Evolutionary conservation across 2,329 filamentous ascomycete species (phyloP).

Genomic region (Fusarium humuli): DNA sequence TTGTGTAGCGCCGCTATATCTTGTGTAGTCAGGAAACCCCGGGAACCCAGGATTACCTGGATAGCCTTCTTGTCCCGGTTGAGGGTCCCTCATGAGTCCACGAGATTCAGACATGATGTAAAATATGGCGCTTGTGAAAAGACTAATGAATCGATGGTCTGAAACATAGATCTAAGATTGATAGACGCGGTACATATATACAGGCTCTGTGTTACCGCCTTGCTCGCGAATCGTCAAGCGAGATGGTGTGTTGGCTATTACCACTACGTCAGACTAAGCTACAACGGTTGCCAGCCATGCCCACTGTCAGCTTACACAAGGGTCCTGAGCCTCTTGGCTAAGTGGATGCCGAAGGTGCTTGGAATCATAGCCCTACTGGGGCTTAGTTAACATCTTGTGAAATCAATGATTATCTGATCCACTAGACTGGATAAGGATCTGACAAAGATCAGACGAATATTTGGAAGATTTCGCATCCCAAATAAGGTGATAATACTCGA

Average conservation of each 20-base stretch:
- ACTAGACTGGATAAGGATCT: not conserved
- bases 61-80: not conserved
- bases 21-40: constrained; percentile 4
- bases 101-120: not conserved
- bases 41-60: constrained; percentile 7
- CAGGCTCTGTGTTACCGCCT: not conserved
- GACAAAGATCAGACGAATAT: not conserved
- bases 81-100: not conserved
- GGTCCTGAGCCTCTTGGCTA: not conserved
- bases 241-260: not conserved
- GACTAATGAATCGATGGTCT: not conserved
- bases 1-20: not conserved
- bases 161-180: not conserved
- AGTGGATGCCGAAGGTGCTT: not conserved
- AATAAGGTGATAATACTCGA: not conserved
- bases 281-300: not conserved
- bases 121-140: not conserved
- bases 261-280: not conserved
- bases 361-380: not conserved
- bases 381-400: not conserved
- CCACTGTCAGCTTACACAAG: constrained; percentile 2
- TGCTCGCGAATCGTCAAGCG: not conserved
- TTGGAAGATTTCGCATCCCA: not conserved
- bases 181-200: constrained; percentile 6
- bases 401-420: not conserved